These are phyloP conservation scores for Nigrograna mackinnonii DNA, from an alignment of 2,329 filamentous ascomycete genomes.

Conservation along the genomic window DNA sequence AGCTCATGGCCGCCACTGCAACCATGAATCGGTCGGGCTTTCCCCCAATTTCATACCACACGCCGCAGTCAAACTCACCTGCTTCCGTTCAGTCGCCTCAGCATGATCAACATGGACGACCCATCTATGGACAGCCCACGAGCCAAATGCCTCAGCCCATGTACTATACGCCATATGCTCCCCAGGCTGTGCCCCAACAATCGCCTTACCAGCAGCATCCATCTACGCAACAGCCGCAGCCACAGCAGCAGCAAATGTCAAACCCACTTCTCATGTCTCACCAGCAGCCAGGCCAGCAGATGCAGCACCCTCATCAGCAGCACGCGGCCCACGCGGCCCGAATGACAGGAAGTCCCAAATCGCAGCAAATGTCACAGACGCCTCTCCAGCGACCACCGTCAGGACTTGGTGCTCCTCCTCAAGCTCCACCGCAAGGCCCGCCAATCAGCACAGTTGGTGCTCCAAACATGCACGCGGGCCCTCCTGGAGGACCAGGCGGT, in stretches of 20 bases:
- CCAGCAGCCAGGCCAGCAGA: slow-evolving; percentile 46
- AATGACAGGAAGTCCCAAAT: slow-evolving; percentile 64
- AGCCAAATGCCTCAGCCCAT: slow-evolving; percentile 82
- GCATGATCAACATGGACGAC: slow-evolving; percentile 83
- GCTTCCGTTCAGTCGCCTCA: slow-evolving; percentile 90
- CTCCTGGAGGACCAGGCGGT: slow-evolving; percentile 37
- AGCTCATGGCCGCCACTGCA: slow-evolving; percentile 66
- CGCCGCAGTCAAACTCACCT: slow-evolving; percentile 92
- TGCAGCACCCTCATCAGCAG: slow-evolving; percentile 45
- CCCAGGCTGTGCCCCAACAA: slow-evolving; percentile 55
- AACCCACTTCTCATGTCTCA: slow-evolving; percentile 59
- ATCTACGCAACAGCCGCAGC: slow-evolving; percentile 53
- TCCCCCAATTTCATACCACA: slow-evolving; percentile 86
- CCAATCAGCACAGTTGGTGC: slow-evolving; percentile 45
- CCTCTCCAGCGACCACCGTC: slow-evolving; percentile 62
- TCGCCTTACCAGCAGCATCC: slow-evolving; percentile 62
- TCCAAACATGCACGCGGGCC: slow-evolving; percentile 47
- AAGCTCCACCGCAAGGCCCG: slow-evolving; percentile 43
- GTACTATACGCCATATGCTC: slow-evolving; percentile 67
- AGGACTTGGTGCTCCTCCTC: slow-evolving; percentile 45
- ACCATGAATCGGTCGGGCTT: slow-evolving; percentile 70
- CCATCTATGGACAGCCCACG: slow-evolving; percentile 79
- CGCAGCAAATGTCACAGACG: slow-evolving; percentile 49
- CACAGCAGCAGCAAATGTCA: slow-evolving; percentile 59
- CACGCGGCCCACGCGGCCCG: slow-evolving; percentile 57